phyloP scores from a whole-genome alignment of 2,329 filamentous ascomycete genomes.

The Ceratocystis eucalypticola region DNA sequence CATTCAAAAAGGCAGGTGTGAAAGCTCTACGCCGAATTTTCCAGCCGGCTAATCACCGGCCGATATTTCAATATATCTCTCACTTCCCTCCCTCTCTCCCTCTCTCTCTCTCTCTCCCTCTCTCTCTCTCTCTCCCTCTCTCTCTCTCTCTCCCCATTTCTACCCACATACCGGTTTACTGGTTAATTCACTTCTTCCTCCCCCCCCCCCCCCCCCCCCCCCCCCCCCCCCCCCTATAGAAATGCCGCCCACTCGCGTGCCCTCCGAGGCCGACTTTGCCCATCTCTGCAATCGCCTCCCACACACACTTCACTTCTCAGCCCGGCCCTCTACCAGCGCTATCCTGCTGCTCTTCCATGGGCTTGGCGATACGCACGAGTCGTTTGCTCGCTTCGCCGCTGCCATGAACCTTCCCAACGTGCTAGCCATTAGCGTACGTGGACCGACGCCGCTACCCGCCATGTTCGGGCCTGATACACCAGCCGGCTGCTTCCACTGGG shows the following conservation, averaged over 20 bases:
- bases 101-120: too few species aligned
- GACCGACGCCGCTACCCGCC: slow-evolving; percentile 54
- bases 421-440: slow-evolving; percentile 59
- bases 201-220: slow-evolving; percentile 18
- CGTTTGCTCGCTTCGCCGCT: slow-evolving; percentile 56
- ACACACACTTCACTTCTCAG: slow-evolving; percentile 36
- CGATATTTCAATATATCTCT: too few species aligned
- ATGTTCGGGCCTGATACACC: slow-evolving; percentile 38
- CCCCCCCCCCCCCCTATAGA: too few species aligned
- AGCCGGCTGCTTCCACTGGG: slow-evolving; percentile 45
- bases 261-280: slow-evolving; percentile 37
- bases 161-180: neutral
- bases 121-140: too few species aligned
- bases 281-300: slow-evolving; percentile 31
- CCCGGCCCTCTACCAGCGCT: slow-evolving; percentile 52
- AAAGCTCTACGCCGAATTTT: neutral
- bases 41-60: neutral
- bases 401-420: slow-evolving; percentile 65
- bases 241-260: slow-evolving; percentile 30
- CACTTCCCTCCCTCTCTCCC: too few species aligned
- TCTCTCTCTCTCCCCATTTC: neutral
- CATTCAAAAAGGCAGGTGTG: neutral
- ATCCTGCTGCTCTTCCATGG: slow-evolving; percentile 74
- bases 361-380: slow-evolving; percentile 58
- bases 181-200: too few species aligned